phyloP scores from a whole-genome alignment of 2,329 filamentous ascomycete species.

The Didymella pinodella region DNA sequence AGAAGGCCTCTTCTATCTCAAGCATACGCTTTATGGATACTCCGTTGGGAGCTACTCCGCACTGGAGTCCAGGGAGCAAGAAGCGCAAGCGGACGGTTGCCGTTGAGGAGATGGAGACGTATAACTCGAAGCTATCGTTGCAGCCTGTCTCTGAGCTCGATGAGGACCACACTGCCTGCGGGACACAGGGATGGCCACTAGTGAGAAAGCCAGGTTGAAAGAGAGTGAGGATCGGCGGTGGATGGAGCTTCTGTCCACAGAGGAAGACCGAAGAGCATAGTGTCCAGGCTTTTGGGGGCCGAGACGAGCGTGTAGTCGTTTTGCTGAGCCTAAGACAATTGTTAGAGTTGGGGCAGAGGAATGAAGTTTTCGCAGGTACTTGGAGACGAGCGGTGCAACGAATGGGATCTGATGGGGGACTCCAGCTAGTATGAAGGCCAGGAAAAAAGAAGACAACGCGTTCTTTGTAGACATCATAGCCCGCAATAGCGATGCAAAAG shows the following conservation, averaged over 20 bases:
- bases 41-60: not conserved
- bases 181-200: conserved; percentile 3
- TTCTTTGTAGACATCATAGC: not conserved
- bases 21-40: not conserved
- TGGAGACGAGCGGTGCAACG: not conserved
- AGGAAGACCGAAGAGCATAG: not conserved
- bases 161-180: not conserved
- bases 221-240: not conserved
- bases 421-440: not conserved
- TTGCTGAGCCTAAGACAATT: not conserved
- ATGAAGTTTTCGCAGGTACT: not conserved
- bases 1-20: too few species aligned
- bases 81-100: conserved; percentile 12
- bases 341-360: not conserved
- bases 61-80: not conserved
- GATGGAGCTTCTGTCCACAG: not conserved
- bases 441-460: not conserved
- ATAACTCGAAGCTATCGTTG: conserved; percentile 8
- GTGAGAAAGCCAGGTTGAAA: not conserved
- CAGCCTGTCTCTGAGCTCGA: not conserved
- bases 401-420: not conserved
- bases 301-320: not conserved
- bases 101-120: conserved; percentile 2
- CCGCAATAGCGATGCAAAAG: not conserved
- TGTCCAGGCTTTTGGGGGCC: not conserved